Base-by-base conservation (phyloP, 169 alveolate species). In the Plasmodium relictum region DNA sequence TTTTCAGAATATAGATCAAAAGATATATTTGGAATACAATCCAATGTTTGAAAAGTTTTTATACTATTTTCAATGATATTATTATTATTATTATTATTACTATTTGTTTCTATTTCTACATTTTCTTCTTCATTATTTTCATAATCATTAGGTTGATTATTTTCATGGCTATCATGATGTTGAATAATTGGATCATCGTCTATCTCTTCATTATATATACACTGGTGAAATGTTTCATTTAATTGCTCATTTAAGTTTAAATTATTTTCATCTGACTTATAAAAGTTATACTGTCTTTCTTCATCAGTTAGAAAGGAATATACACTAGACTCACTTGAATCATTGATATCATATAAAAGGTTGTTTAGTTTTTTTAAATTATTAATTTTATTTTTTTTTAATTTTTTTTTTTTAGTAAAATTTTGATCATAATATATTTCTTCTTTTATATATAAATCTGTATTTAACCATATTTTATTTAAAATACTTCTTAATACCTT, bases 401-500 rank as follows among this genome's bases (percentile, higher is more conserved):
- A 12, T 39, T 26, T 78, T 65, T 52, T 78, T 56, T 44, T 31
- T 24, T 63, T 44, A 42, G 70, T 63, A 48, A 78, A 78, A 69
- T 78, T 78, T 9, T 65, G 12, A 26, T 31, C 89, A 78, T 78
- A 78, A 65, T 63, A 78, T 14, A 78, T 58, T 16, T 66, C 69
- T 54, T 78, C 89, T 20, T 65, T 78, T 78, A 78, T 59, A 58
- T 63, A 78, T 44, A 78, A 26, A 78, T 78, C 78, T 6, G 78
- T 78, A n/a, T 78, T 63, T n/a, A 50, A 26, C 89, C 89, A 78
- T 48, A 78, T 66, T 63, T 24, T 78, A 44, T 78, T 78, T 78
- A 78, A 65, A 78, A 78, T 45, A 63, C 63, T 78, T 48, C 74
- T 37, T 26, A 78, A 24, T 39, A 66, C 41, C 12, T 45, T 20